These are phyloP conservation scores for Acanthamoeba castellanii DNA, from an alignment of 208 protist genomes.

Conservation along the genomic window DNA sequence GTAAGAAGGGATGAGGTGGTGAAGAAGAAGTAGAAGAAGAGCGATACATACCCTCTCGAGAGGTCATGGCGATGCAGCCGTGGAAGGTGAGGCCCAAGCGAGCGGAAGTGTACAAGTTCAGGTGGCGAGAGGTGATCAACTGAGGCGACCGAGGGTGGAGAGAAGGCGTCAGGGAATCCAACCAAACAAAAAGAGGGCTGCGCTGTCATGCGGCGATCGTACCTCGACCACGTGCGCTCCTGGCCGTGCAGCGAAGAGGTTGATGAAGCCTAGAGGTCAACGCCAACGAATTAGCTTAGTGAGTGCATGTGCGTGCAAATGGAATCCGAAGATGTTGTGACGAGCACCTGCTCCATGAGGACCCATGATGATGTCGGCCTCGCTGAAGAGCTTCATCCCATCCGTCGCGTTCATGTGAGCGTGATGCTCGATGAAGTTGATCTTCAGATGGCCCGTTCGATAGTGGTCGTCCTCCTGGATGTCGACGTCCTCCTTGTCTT, in stretches of 20 bases:
- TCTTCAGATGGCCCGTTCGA: neutral
- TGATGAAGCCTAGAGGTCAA: slow-evolving; percentile 3
- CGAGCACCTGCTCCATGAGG: slow-evolving; percentile 38
- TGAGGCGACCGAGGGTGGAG: neutral
- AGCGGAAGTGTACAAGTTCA: slow-evolving; percentile 5
- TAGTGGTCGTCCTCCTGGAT: slow-evolving; percentile 4
- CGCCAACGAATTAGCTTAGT: neutral
- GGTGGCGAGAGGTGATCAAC: slow-evolving; percentile 57
- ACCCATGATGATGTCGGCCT: slow-evolving; percentile 48
- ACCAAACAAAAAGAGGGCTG: neutral
- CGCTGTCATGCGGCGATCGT: too few species aligned
- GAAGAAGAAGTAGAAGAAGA: neutral
- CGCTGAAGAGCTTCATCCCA: neutral
- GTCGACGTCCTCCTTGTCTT: neutral
- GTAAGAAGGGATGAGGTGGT: neutral
- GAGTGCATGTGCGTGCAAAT: too few species aligned
- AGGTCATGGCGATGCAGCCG: neutral
- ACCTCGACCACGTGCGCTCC: slow-evolving; percentile 66
- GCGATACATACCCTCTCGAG: neutral
- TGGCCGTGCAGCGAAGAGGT: slow-evolving; percentile 48
- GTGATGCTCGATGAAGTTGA: neutral
- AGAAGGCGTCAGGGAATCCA: neutral
- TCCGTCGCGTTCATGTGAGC: neutral
- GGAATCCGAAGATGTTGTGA: neutral
- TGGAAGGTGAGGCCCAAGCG: slow-evolving; percentile 60